phyloP scores from a whole-genome alignment of 345 rosid genomes.

The Raphanus sativus region DNA sequence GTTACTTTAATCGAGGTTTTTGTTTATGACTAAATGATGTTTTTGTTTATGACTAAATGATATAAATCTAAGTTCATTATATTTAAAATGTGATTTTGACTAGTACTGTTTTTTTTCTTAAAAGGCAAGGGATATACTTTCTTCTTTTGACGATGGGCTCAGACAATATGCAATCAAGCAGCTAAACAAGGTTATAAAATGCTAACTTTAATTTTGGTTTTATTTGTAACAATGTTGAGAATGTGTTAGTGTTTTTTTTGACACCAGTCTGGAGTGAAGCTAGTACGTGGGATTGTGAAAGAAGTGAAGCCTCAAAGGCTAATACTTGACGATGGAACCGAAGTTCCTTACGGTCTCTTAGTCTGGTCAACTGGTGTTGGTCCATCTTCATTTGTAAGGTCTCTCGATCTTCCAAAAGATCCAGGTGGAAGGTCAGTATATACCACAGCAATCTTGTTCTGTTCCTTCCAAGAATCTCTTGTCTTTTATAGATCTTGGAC shows the following conservation, averaged over 20 bases:
- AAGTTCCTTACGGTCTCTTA: conserved; percentile 82
- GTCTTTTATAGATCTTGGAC: not conserved
- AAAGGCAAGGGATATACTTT: conserved; percentile 89
- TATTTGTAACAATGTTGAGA: not conserved
- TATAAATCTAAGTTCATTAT: not conserved
- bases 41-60: not conserved
- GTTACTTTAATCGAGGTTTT: conserved; percentile 87
- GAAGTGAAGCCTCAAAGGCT: conserved; percentile 76
- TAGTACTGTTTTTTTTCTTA: not conserved
- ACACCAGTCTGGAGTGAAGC: conserved; percentile 88
- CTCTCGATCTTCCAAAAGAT: conserved; percentile 80
- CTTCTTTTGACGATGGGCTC: conserved; percentile 95
- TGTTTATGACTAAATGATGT: no score
- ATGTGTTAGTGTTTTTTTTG: conserved; percentile 1
- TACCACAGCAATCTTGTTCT: not conserved
- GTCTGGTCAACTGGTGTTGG: conserved; percentile 99
- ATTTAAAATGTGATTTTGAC: not conserved
- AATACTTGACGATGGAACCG: conserved; percentile 73
- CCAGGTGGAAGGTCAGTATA: conserved; percentile 82
- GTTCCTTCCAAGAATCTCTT: not conserved
- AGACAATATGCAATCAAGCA: conserved; percentile 91
- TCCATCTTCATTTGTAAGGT: conserved; percentile 75
- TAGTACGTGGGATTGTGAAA: conserved; percentile 91
- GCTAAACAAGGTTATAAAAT: conserved; percentile 63
- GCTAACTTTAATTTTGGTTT: not conserved